A percentile compares a stretch with the other conserved stretches of the same genome.
Evolutionary conservation across 2,329 filamentous ascomycete genomes (phyloP).

Genomic region (Colletotrichum limetticola): DNA sequence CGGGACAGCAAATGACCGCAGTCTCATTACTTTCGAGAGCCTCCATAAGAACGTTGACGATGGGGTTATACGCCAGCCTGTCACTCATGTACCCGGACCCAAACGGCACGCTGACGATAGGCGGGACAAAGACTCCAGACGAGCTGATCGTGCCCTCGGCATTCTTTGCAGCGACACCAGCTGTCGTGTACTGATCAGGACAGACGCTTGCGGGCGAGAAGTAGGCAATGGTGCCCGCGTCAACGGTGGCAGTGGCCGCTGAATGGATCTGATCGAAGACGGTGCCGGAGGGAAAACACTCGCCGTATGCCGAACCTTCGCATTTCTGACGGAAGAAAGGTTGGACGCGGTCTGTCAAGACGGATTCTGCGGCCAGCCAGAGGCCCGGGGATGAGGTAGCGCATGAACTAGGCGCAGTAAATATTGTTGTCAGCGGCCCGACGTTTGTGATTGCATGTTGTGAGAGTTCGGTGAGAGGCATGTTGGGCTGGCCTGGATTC

Average conservation of each 20-base stretch:
- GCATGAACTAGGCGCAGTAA: conserved; percentile 40
- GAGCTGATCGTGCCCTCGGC: conserved; percentile 11
- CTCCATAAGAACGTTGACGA: conserved; percentile 20
- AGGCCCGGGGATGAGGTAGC: conserved; percentile 26
- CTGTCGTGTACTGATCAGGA: conserved; percentile 40
- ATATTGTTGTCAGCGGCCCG: conserved; percentile 45
- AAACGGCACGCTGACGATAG: not conserved
- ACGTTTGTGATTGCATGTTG: conserved; percentile 41
- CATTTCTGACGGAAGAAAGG: conserved; percentile 21
- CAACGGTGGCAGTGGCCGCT: not conserved
- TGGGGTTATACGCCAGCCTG: not conserved
- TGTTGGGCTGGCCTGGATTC: conserved; percentile 20
- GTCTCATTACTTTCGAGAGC: not conserved
- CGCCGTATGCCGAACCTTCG: not conserved
- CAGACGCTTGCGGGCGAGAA: conserved; percentile 40
- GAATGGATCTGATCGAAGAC: conserved; percentile 21
- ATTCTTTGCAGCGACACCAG: conserved; percentile 28
- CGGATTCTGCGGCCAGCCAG: not conserved
- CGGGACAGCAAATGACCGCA: conserved; percentile 12
- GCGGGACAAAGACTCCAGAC: conserved; percentile 6
- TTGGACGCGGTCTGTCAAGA: not conserved
- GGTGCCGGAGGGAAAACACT: conserved; percentile 39
- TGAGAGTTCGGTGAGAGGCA: conserved; percentile 39
- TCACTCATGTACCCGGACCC: not conserved
- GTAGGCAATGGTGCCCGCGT: conserved; percentile 28